These are phyloP conservation scores for Fusarium nurragi DNA, from an alignment of 2,329 filamentous ascomycete genomes.

Conservation along the genomic window DNA sequence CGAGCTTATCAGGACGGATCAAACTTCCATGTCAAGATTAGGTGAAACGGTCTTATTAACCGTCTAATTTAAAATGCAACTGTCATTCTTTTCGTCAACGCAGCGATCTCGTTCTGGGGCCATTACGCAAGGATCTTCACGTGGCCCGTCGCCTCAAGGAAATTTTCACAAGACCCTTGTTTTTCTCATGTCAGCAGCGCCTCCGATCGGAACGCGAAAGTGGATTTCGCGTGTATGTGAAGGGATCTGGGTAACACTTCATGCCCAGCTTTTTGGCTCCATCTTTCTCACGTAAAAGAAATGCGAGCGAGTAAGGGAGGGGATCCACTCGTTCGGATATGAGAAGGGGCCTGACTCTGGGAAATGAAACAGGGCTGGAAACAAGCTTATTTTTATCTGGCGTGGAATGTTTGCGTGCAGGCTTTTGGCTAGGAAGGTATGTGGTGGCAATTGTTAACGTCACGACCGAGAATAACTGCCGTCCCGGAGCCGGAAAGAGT, in stretches of 20 bases:
- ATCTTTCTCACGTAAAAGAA: slow-evolving; percentile 41
- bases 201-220: slow-evolving; percentile 18
- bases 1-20: not conserved
- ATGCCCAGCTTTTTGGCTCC: slow-evolving; percentile 33
- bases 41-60: not conserved
- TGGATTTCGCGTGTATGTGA: slow-evolving; percentile 24
- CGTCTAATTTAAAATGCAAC: not conserved
- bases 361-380: not conserved
- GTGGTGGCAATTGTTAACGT: not conserved
- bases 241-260: not conserved
- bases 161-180: slow-evolving; percentile 9
- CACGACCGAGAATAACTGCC: not conserved
- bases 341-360: not conserved
- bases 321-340: not conserved
- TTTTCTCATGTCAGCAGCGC: slow-evolving; percentile 23
- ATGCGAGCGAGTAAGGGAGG: slow-evolving; percentile 13
- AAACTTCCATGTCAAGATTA: not conserved
- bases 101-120: not conserved
- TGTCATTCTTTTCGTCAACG: not conserved
- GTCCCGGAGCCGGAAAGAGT: not conserved
- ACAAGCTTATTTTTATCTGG: not conserved
- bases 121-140: slow-evolving; percentile 5
- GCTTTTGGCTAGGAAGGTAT: not conserved
- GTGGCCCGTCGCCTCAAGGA: slow-evolving; percentile 7
- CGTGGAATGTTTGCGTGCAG: not conserved